Conservation (phyloP, 2,329 filamentous ascomycete genomes). For the Ceratocystis albifundus region DNA sequence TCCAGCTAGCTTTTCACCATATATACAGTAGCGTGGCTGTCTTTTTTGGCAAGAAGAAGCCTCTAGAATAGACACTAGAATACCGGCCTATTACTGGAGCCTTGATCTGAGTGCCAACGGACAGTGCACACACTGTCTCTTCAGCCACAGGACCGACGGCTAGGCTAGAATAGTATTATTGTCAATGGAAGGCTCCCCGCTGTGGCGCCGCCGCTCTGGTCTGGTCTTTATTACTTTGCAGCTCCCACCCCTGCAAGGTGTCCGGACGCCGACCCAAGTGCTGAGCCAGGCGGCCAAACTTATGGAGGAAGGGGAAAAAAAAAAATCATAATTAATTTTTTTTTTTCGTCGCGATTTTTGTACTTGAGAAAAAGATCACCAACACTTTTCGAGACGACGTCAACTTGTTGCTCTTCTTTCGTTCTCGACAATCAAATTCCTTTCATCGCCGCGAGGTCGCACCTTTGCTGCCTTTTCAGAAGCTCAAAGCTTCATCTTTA, state of each 20-base stretch:
- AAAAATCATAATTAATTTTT: constrained; percentile 6
- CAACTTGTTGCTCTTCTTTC: constrained; percentile 7
- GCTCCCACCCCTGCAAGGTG: constrained; percentile 13
- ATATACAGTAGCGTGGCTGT: too few relatives aligned
- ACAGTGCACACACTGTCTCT: neutral
- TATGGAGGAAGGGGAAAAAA: constrained; percentile 18
- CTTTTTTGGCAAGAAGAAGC: too few relatives aligned
- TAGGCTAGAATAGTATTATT: neutral
- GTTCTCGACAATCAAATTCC: neutral
- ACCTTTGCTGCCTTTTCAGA: neutral
- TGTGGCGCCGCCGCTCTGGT: constrained; percentile 19
- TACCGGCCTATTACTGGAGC: neutral
- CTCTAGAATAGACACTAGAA: neutral
- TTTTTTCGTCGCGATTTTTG: constrained; percentile 1
- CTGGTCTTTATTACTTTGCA: neutral
- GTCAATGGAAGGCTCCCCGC: neutral
- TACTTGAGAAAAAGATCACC: neutral
- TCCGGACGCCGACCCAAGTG: constrained; percentile 20
- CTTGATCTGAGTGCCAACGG: too few relatives aligned
- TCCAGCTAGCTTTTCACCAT: too few relatives aligned
- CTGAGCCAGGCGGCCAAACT: constrained; percentile 13
- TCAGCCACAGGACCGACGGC: neutral
- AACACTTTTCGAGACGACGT: neutral
- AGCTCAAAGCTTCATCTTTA: neutral
- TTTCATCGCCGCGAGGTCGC: neutral